These are phyloP conservation scores for Quercus rubra DNA, from an alignment of 306 rosid species.

Conservation along the genomic window DNA sequence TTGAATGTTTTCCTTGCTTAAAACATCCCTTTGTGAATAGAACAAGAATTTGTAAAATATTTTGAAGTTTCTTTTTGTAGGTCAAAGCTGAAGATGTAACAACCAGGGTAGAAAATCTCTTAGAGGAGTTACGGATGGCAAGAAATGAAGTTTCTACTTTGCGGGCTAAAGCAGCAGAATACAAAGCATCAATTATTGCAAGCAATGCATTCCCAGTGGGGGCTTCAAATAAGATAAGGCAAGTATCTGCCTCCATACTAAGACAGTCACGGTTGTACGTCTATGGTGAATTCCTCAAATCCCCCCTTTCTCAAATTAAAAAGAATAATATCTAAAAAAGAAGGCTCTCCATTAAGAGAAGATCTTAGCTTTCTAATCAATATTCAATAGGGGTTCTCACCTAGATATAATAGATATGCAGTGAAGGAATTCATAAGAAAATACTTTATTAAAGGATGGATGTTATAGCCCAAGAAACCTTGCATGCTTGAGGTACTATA, in stretches of 20 bases:
- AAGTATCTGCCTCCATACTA: slow-evolving; percentile 20
- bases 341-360: neutral
- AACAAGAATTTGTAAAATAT: neutral
- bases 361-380: neutral
- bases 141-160: slow-evolving; percentile 70
- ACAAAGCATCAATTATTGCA: slow-evolving; percentile 70
- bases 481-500: neutral
- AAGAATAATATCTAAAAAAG: no score
- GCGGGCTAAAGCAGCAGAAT: slow-evolving; percentile 75
- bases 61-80: slow-evolving; percentile 39
- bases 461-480: neutral
- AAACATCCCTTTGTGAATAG: slow-evolving; percentile 5
- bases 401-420: neutral
- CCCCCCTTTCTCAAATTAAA: no score
- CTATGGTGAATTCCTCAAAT: neutral
- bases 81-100: slow-evolving; percentile 91
- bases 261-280: neutral
- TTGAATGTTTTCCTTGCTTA: neutral
- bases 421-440: neutral
- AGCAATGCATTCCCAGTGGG: slow-evolving; percentile 64
- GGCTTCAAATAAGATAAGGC: slow-evolving; percentile 67
- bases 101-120: slow-evolving; percentile 69
- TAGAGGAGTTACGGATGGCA: slow-evolving; percentile 67
- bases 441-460: neutral
- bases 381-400: neutral